Base-by-base conservation (phyloP, 495 filamentous ascomycete genomes). In the Darksidea phi region DNA sequence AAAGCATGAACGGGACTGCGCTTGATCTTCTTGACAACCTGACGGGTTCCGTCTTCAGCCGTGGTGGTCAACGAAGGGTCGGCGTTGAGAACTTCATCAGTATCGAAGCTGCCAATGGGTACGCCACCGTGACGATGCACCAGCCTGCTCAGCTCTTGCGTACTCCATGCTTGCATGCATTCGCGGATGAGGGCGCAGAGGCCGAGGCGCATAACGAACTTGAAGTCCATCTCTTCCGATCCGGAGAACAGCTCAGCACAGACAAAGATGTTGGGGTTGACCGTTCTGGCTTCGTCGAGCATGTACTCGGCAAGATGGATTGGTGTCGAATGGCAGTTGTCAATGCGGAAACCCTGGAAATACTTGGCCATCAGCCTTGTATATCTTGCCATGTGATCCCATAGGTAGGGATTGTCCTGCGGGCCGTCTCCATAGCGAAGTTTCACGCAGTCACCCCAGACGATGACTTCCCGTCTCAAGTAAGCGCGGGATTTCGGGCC, bases 401-500 rank as follows among this genome's bases (percentile, higher is more conserved):
- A 99, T 20, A 99, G 79, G 74, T 85, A 99, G 0, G 95, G 94
- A 62, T 84, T 96, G 67, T 97, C 94, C 54, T 94, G 75, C 4
- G 87, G 88, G 0, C 83, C 80, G 13, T 76, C 79, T 11, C 95
- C 95, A 70, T 97, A 99, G 8, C 95, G 85, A 18, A 99, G 83
- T 78, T 97, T 99, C 7, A 97, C 94, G 75, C 95, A 99, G 70
- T 99, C 95, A 17, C 90, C 89, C 95, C 95, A 99, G 37, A 95
- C 88, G 64, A 99, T 97, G 49, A 99, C 90, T 73, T 99, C 91
- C 42, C 95, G 84, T 21, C 91, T 85, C 6, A 97, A 81, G 67
- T 99, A 99, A 36, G 93, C 89, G 41, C 86, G 87, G 1, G 93
- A 97, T 41, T 88, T 73, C 0, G 89, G 87, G 0, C 95, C 95